Percentiles rank a stretch among this genome's conserved stretches.
Evolutionary conservation across 306 rosid genomes (phyloP).

Genomic region (Hippophae rhamnoides): DNA sequence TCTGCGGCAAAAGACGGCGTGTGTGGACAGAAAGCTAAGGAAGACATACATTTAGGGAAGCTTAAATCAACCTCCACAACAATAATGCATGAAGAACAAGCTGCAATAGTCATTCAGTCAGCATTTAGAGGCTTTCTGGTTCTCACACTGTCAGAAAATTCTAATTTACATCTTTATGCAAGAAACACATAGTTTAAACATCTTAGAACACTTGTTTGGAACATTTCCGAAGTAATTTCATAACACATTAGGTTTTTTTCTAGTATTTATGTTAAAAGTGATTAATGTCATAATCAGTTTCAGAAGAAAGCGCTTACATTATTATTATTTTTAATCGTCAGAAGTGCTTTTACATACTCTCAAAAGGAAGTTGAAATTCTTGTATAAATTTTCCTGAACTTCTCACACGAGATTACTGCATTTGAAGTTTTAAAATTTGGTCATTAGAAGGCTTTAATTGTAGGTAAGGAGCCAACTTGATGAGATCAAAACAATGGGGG

Average conservation of each 20-base stretch:
- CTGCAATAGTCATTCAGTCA: constrained; percentile 65
- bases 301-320: too few species aligned
- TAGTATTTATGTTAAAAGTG: too few species aligned
- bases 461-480: constrained; percentile 46
- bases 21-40: constrained; percentile 37
- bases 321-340: too few species aligned
- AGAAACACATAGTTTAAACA: background rate
- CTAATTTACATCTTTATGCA: constrained; percentile 10
- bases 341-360: too few species aligned
- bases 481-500: constrained; percentile 17
- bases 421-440: constrained; percentile 6
- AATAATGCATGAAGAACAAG: constrained; percentile 44
- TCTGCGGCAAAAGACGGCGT: constrained; percentile 20
- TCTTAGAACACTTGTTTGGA: background rate
- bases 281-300: too few species aligned
- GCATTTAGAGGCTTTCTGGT: constrained; percentile 71
- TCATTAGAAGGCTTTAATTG: constrained; percentile 23
- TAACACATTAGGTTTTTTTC: background rate
- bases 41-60: constrained; percentile 21
- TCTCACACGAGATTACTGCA: background rate
- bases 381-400: background rate
- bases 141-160: constrained; percentile 13
- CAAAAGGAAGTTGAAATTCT: too few species aligned
- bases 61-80: constrained; percentile 16
- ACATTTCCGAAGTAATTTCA: background rate